Base-by-base conservation (phyloP, 2,329 filamentous ascomycete genomes). In the Colletotrichum sojae region DNA sequence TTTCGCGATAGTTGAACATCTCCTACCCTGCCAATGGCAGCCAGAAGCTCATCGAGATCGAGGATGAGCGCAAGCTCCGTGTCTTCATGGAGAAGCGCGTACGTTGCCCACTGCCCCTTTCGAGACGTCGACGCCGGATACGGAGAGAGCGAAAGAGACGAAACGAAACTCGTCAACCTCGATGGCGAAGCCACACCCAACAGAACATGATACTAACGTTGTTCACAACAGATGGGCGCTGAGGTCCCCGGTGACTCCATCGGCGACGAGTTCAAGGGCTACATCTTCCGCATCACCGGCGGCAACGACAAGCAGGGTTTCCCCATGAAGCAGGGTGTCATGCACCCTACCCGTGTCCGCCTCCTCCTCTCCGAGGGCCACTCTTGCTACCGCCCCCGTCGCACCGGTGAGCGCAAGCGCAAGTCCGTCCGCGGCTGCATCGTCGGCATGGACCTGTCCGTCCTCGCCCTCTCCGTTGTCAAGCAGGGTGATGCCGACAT, bases 301-400 rank as follows among this genome's bases (percentile, higher is more conserved):
- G 96, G 97, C 83, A 99, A 99, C 93, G 96, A 99, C 93, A 99
- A 99, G 94, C 97, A 99, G 90, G 96, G 96, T 89, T 99, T 99
- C 91, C 96, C 96, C 79, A 99, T 99, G 96, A 99, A 99, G 94
- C 97, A 99, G 92, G 96, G 96, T 90, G 93, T 97, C 84, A 95
- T 99, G 90, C 93, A 97, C 86, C 95, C 96, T 80, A 96, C 94
- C 84, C 96, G 96, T 96, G 96, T 98, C 87, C 92, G 94, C 78
- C 94, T 99, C 77, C 93, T 99, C 81, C 94, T 99, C 82, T 83
- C 92, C 83, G 94, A 97, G 67, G 96, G 96, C 84, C 96, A 98
- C 93, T 96, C 94, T 79, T 99, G 96, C 94, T 99, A 98, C 92
- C 95, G 96, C 83, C 91, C 95, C 83, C 95, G 96, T 87, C 95